phyloP scores from a whole-genome alignment of 768 basidiomycete genomes.

The Pluteus cervinus region DNA sequence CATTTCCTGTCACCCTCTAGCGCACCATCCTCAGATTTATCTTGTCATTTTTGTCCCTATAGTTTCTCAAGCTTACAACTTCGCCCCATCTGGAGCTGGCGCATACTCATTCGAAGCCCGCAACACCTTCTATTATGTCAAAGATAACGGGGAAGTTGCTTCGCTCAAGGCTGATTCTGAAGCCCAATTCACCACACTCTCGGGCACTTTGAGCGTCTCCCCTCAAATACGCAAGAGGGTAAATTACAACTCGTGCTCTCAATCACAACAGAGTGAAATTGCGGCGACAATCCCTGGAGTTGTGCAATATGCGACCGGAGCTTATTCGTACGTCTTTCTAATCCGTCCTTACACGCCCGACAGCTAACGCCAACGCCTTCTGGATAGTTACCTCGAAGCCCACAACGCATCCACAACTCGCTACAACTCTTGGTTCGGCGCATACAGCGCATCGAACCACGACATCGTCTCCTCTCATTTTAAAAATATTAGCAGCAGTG shows the following conservation, averaged over 20 bases:
- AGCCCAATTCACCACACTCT: constrained; percentile 22
- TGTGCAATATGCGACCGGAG: constrained; percentile 29
- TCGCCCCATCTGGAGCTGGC: constrained; percentile 31
- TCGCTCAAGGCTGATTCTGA: constrained; percentile 24
- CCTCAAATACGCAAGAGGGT: constrained; percentile 26
- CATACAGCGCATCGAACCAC: constrained; percentile 30
- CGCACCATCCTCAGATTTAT: too few species aligned
- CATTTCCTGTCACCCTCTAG: too few species aligned
- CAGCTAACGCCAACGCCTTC: not conserved
- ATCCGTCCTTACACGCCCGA: not conserved
- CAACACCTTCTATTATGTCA: constrained; percentile 37
- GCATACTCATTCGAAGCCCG: constrained; percentile 34
- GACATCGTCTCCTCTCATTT: constrained; percentile 32
- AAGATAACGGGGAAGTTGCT: constrained; percentile 22
- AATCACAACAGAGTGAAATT: constrained; percentile 25
- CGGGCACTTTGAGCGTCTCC: constrained; percentile 25
- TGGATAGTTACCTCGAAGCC: constrained; percentile 22
- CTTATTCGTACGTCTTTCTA: constrained; percentile 20
- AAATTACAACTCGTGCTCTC: constrained; percentile 32
- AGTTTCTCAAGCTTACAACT: constrained; percentile 45
- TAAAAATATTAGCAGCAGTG: constrained; percentile 26
- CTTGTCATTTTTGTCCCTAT: too few species aligned
- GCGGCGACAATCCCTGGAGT: constrained; percentile 31
- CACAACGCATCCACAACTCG: constrained; percentile 31
- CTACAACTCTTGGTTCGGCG: constrained; percentile 46